Evolutionary conservation across 2,329 filamentous ascomycete species (phyloP).

Genomic region (Malbranchea cinnamomea): DNA sequence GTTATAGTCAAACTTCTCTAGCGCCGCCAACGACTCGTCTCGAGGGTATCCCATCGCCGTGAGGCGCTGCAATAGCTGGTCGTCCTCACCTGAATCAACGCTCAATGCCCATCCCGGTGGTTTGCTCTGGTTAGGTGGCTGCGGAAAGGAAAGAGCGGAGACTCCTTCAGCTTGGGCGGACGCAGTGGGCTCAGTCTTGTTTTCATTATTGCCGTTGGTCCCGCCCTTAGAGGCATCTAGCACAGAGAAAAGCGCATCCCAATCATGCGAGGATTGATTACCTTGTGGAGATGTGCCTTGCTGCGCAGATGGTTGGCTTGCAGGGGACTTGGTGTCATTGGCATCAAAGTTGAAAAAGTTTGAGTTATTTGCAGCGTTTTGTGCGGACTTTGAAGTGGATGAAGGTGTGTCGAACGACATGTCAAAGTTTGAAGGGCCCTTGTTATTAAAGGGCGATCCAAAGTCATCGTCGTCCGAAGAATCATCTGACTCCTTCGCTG

Average conservation of each 20-base stretch:
- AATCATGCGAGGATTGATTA: slow-evolving; percentile 50
- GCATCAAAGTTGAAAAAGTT: slow-evolving; percentile 28
- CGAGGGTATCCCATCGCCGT: slow-evolving; percentile 80
- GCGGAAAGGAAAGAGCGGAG: slow-evolving; percentile 8
- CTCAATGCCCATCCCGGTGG: slow-evolving; percentile 53
- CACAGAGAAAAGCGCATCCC: slow-evolving; percentile 86
- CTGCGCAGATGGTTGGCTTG: too few species aligned
- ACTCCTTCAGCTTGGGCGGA: slow-evolving; percentile 4
- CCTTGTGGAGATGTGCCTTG: slow-evolving; percentile 29
- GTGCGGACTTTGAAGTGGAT: slow-evolving; percentile 14
- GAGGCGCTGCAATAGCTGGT: slow-evolving; percentile 77
- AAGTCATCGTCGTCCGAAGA: slow-evolving; percentile 20
- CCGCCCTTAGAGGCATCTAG: slow-evolving; percentile 44
- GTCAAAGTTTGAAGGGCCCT: slow-evolving; percentile 27
- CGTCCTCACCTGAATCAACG: slow-evolving; percentile 66
- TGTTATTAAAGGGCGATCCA: slow-evolving; percentile 18
- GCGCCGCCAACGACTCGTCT: slow-evolving; percentile 55
- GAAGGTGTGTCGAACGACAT: slow-evolving; percentile 32
- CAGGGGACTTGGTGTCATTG: slow-evolving; percentile 14
- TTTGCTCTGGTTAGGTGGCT: slow-evolving; percentile 15
- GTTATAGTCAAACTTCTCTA: slow-evolving; percentile 95
- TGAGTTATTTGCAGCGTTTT: slow-evolving; percentile 14
- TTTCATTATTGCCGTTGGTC: slow-evolving; percentile 12
- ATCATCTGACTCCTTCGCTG: slow-evolving; percentile 28
- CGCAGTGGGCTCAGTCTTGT: slow-evolving; percentile 11